Conservation (phyloP, 2,329 filamentous ascomycete genomes). For the Penicillium sp. region DNA sequence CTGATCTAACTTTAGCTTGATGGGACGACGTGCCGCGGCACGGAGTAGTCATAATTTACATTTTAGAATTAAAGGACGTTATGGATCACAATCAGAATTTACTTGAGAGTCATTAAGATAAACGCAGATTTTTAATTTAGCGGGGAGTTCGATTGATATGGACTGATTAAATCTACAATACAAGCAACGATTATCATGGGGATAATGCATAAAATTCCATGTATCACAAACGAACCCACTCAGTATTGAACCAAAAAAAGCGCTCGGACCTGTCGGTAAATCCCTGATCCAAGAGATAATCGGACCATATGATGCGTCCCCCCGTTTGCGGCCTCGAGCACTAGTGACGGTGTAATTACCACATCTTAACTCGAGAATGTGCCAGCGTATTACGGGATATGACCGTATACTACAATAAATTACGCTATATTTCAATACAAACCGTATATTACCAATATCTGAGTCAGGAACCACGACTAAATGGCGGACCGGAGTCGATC, state of each 20-base stretch:
- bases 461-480: not conserved
- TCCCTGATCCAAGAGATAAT: not conserved
- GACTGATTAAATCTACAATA: not conserved
- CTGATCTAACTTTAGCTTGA: slow-evolving; percentile 3
- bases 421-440: slow-evolving; percentile 1
- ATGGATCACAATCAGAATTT: not conserved
- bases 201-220: not conserved
- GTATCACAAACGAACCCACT: slow-evolving; percentile 4
- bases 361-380: not conserved
- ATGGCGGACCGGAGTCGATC: not conserved
- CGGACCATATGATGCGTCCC: slow-evolving; percentile 5
- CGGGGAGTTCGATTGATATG: not conserved
- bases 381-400: not conserved
- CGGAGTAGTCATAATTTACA: not conserved
- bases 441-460: slow-evolving; percentile 7
- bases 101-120: not conserved
- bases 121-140: not conserved
- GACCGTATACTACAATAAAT: not conserved
- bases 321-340: slow-evolving; percentile 8
- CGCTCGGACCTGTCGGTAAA: not conserved
- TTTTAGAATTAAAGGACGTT: not conserved
- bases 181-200: not conserved
- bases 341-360: slow-evolving; percentile 15
- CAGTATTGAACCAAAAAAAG: not conserved
- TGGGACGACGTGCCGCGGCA: not conserved